Evolutionary conservation across 306 rosid genomes (phyloP), one percentile per base, ranked within the genome.

Genomic region (Trifolium repens): DNA sequence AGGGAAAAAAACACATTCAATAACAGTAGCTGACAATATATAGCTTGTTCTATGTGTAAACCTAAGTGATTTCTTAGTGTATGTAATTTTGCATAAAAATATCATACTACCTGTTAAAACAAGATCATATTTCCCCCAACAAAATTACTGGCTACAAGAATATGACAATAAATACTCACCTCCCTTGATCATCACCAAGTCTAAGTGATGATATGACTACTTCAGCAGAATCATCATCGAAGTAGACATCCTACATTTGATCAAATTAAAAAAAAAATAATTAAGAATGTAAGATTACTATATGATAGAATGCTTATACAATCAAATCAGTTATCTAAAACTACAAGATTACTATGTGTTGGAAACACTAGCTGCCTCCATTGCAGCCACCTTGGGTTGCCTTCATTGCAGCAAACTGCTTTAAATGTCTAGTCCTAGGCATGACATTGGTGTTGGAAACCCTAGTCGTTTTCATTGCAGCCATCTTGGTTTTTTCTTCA

Each of bases 151-250:
- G 57, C 57, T 24, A 60, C 1, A 44, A 5, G 71, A 40, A 42
- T 42, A 19, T n/a, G 70, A 17, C 69, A 74, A 70, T 15, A 66
- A 73, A 64, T 64, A 84, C 97, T 80, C 67, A 94, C 99, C 99
- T 94, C 83, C 99, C 97, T 79, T 92, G 96, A 55, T 94, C 99
- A 84, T 89, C 96, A 57, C 99, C 91, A 11, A 94, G 96, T 81
- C 97, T 90, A 53, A 94, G 83, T 68, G 99, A 92, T n/a, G 99
- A 94, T 87, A 94, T 89, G 55, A 92, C 96, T 24, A 94, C 97
- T 82, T 94, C 93, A 60, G 99, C 98, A 65, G 96, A 92, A 70
- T 92, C 99, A 80, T 94, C 97, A 10, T 92, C 98, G 78, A 90
- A 94, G 89, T 94, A 94, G 77, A 86, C 98, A 52, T 90, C 99